These are phyloP conservation scores for Botrytis hyacinthi DNA, from an alignment of 2,329 filamentous ascomycete species.

Conservation along the genomic window DNA sequence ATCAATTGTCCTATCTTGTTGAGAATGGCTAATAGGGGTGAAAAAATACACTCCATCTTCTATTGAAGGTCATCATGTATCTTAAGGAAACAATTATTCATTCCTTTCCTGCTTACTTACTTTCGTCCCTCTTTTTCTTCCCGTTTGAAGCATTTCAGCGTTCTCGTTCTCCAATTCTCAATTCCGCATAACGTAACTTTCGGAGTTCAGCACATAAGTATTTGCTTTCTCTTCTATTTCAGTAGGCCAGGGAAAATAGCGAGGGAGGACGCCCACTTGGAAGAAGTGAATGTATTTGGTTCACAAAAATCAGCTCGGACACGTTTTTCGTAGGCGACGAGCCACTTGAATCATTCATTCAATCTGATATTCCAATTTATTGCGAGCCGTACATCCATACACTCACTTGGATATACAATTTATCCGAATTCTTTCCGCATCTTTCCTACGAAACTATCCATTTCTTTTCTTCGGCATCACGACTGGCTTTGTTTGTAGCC, in stretches of 20 bases:
- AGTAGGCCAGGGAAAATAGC: not conserved
- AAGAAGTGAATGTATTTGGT: slow-evolving; percentile 2
- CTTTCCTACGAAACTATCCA: not conserved
- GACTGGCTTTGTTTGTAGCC: slow-evolving; percentile 1
- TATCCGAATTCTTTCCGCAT: not conserved
- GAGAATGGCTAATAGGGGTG: slow-evolving; percentile 16
- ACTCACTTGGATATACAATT: slow-evolving; percentile 12
- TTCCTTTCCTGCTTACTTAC: slow-evolving; percentile 19
- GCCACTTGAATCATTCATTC: not conserved
- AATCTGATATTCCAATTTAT: slow-evolving; percentile 13
- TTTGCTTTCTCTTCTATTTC: slow-evolving; percentile 18
- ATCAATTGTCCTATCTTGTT: not conserved
- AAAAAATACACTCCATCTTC: slow-evolving; percentile 8
- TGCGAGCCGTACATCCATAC: not conserved
- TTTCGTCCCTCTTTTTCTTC: slow-evolving; percentile 13
- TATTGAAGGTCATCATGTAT: slow-evolving; percentile 19
- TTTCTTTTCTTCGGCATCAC: not conserved
- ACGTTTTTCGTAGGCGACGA: not conserved
- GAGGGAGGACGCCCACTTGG: not conserved
- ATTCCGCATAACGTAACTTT: slow-evolving; percentile 5
- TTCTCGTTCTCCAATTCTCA: not conserved
- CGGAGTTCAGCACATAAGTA: slow-evolving; percentile 21
- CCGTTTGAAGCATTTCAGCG: slow-evolving; percentile 10
- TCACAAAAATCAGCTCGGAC: not conserved
- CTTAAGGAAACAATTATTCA: slow-evolving; percentile 5